Conservation (phyloP, 2,329 filamentous ascomycete genomes). For the Thielaviopsis punctulata region DNA sequence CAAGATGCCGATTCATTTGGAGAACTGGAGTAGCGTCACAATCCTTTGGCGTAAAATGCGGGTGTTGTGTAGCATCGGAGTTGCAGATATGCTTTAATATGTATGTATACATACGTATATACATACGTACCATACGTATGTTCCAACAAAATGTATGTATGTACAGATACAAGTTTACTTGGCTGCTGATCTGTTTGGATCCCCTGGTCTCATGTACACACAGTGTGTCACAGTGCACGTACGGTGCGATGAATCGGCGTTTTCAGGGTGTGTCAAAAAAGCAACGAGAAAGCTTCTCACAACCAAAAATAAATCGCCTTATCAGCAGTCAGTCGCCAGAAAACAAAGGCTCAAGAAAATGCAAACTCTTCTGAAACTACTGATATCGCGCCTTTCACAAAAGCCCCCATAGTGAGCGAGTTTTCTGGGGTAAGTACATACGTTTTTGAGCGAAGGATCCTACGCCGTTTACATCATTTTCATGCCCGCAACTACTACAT, state of each 20-base stretch:
- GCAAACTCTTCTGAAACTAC: neutral
- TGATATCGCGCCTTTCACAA: neutral
- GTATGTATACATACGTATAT: too few relatives aligned
- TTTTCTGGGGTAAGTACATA: conserved; percentile 10
- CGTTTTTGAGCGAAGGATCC: conserved; percentile 9
- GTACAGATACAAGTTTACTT: too few relatives aligned
- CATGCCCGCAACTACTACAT: neutral
- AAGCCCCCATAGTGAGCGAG: neutral
- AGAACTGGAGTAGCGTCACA: neutral
- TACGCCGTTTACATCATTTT: neutral
- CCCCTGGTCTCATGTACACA: neutral
- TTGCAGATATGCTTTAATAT: too few relatives aligned
- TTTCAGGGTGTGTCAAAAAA: too few relatives aligned
- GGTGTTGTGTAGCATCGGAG: neutral
- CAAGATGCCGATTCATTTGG: neutral
- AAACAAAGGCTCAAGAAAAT: neutral
- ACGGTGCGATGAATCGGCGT: neutral
- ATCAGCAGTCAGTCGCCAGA: neutral
- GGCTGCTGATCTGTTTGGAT: neutral
- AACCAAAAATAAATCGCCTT: too few relatives aligned
- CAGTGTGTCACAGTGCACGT: neutral
- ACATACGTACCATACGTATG: neutral
- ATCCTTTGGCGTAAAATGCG: neutral
- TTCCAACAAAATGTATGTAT: neutral
- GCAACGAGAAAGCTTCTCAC: neutral